These are phyloP conservation scores for Pyrenophora seminiperda DNA, from an alignment of 2,329 filamentous ascomycete species.

Conservation along the genomic window DNA sequence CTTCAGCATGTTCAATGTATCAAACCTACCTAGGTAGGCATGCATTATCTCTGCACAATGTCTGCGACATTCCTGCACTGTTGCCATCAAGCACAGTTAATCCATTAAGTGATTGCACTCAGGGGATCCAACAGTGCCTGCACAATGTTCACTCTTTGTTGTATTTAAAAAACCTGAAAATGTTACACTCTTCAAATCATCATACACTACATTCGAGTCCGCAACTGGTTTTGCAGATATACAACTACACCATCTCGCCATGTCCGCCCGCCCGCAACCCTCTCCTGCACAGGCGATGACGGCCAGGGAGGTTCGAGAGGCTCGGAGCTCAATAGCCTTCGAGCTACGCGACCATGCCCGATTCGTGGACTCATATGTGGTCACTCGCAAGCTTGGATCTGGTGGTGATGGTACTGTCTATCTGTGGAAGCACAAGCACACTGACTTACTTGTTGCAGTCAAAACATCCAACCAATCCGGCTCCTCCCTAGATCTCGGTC, in stretches of 20 bases:
- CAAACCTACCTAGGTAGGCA: too few species aligned
- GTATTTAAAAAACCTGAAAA: not conserved
- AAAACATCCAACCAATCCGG: not conserved
- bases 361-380: not conserved
- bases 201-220: not conserved
- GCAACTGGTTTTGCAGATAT: too few species aligned
- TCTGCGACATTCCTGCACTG: not conserved
- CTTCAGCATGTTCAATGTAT: too few species aligned
- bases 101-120: too few species aligned
- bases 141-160: too few species aligned
- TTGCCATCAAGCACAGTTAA: too few species aligned
- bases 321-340: too few species aligned
- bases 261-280: too few species aligned
- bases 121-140: too few species aligned
- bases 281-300: too few species aligned
- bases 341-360: not conserved
- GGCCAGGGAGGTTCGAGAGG: too few species aligned
- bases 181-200: not conserved
- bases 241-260: too few species aligned
- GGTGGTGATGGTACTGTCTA: constrained; percentile 19
- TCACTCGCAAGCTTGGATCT: constrained; percentile 1
- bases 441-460: constrained; percentile 2
- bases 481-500: not conserved
- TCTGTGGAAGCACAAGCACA: constrained; percentile 1
- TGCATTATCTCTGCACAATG: not conserved